Base-by-base conservation (phyloP, 345 rosid species). In the Corchorus olitorius region DNA sequence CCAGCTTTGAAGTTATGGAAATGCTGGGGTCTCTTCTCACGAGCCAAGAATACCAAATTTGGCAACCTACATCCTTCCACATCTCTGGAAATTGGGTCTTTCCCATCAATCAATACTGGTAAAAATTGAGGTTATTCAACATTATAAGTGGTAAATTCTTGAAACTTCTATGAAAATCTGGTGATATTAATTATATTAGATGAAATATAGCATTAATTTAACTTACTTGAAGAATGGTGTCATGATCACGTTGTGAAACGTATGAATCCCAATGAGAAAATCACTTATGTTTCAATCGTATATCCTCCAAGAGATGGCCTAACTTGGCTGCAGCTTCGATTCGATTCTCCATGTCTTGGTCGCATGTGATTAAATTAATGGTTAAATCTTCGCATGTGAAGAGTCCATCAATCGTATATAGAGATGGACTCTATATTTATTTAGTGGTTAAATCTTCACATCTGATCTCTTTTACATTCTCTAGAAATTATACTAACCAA, bases 1-100 rank as follows among this genome's bases (percentile, higher is more conserved):
- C 98, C 97, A 39, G 98, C 97, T 82, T 94, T 94, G 87, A 85
- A 94, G 79, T 94, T 84, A 78, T 94, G 97, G 65, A 72, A 83
- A 85, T 81, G 72, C 14, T 88, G 73, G 17, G 90, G 88, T 77
- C 95, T 79, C 81, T 92, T 94, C 82, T 92, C 97, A 45, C 98
- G 82, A 64, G 97, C 90, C 82, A 94, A 2, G 81, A 90, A 92
- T 33, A 92, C 94, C 56, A 90, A 76, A 3, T 88, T 89, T 8
- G 98, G 98, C 77, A 92, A 48, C 39, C 48, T 46, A 11, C 54
- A 60, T 16, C 83, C 88, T 43, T 76, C 79, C 2, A 15, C 70
- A 50, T 85, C 91, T 33, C 55, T 72, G 8, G 83, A 83, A 20
- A 65, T 56, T 10, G 74, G 48, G 62, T 84, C 81, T 71, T 80